Evolutionary conservation across 352 stramenopile genomes (phyloP).

Genomic region (Phytophthora cactorum): DNA sequence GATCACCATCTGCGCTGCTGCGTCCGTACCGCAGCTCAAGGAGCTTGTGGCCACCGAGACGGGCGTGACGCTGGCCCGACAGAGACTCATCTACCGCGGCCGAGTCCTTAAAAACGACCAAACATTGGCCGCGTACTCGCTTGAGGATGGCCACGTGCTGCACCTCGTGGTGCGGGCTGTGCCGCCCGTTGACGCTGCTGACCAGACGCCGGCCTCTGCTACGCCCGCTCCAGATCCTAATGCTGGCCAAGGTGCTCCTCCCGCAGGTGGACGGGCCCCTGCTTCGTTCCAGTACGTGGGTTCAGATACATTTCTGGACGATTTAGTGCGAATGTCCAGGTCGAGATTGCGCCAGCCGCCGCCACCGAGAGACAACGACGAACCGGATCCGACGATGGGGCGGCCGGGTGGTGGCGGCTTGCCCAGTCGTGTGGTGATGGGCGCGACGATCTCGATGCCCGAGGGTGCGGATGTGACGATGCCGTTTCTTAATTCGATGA

Average conservation of each 20-base stretch:
- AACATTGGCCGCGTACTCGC: constrained; percentile 66
- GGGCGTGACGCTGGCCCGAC: constrained; percentile 71
- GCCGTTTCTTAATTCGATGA: constrained; percentile 86
- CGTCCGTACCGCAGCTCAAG: constrained; percentile 82
- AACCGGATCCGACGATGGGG: constrained; percentile 65
- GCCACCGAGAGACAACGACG: constrained; percentile 61
- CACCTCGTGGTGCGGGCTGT: constrained; percentile 77
- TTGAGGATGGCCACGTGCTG: constrained; percentile 86
- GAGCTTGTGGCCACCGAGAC: constrained; percentile 70
- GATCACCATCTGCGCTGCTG: constrained; percentile 64
- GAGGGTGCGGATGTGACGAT: constrained; percentile 73
- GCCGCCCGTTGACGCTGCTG: constrained; percentile 24
- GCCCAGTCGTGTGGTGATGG: constrained; percentile 66
- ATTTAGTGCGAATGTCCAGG: constrained; percentile 21
- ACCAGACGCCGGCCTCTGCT: constrained; percentile 30
- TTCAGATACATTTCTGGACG: background rate
- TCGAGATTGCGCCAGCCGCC: constrained; percentile 22
- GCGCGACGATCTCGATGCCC: constrained; percentile 73
- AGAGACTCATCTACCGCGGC: constrained; percentile 87
- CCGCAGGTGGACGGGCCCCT: background rate
- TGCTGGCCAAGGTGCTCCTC: background rate
- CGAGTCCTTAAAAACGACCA: constrained; percentile 91
- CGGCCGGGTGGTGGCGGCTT: constrained; percentile 4
- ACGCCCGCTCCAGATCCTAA: constrained; percentile 3
- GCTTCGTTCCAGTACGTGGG: background rate